Evolutionary conservation across 78 protist species (phyloP).

Genomic region (Dictyostelium purpureum): DNA sequence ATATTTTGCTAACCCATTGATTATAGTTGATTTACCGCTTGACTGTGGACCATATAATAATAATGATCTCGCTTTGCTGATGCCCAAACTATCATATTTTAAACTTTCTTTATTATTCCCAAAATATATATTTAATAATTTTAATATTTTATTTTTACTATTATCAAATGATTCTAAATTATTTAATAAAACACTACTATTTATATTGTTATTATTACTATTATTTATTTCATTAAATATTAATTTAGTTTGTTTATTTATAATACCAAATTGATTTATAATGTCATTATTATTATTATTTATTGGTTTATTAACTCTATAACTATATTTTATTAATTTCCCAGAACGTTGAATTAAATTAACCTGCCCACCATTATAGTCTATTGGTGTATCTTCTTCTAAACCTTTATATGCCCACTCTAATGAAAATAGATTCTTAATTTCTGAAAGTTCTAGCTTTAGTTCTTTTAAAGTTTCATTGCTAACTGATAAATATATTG

Average conservation of each 20-base stretch:
- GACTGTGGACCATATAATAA: slow-evolving; percentile 35
- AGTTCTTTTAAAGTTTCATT: neutral
- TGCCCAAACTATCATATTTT: neutral
- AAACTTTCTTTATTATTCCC: neutral
- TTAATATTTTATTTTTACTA: neutral
- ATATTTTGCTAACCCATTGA: neutral
- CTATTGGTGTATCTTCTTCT: neutral
- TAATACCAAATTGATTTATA: neutral
- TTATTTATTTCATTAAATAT: neutral
- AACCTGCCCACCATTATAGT: neutral
- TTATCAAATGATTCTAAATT: slow-evolving; percentile 19
- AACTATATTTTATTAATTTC: slow-evolving; percentile 19
- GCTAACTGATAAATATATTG: neutral
- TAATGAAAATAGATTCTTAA: neutral
- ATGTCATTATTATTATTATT: neutral
- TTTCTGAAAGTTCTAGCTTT: neutral
- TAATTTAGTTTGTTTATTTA: slow-evolving; percentile 25
- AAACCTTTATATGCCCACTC: slow-evolving; percentile 9
- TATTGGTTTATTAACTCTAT: neutral
- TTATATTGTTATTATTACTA: neutral
- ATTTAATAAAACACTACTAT: neutral
- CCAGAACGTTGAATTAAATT: slow-evolving; percentile 10
- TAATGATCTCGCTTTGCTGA: slow-evolving; percentile 18
- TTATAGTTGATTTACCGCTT: slow-evolving; percentile 40
- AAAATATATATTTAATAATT: slow-evolving; percentile 3